Conservation (phyloP, 306 rosid species). For the Dalbergia cultrata region DNA sequence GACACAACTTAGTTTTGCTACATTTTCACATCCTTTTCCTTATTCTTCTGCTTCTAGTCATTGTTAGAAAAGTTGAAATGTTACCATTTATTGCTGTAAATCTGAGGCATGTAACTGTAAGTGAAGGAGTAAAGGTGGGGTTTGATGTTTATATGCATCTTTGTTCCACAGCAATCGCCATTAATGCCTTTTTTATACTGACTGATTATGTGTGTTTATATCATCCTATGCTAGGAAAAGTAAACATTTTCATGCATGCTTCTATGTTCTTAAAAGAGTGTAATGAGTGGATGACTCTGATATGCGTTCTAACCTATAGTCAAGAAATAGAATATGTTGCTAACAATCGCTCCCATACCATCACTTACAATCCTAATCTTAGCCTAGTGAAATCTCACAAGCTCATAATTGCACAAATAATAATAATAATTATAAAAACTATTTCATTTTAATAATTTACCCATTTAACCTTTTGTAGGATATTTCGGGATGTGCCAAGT, state of each 20-base stretch:
- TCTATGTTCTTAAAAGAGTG: not conserved
- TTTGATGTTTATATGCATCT: not conserved
- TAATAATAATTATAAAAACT: not conserved
- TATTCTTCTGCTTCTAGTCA: not conserved
- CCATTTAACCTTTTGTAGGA: slow-evolving; percentile 65
- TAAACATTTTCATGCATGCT: slow-evolving; percentile 13
- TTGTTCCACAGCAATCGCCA: not conserved
- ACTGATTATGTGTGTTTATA: slow-evolving; percentile 3
- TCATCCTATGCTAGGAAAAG: not conserved
- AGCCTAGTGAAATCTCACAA: not conserved
- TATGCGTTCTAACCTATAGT: not conserved
- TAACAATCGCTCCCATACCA: too few species aligned
- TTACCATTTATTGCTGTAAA: not conserved
- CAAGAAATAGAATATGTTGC: slow-evolving; percentile 5
- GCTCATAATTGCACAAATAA: not conserved
- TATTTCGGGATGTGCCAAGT: slow-evolving; percentile 97
- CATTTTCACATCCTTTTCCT: not conserved
- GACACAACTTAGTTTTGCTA: not conserved
- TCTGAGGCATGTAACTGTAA: too few species aligned
- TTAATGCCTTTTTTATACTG: not conserved
- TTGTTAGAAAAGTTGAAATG: not conserved
- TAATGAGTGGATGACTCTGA: not conserved
- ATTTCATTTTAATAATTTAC: slow-evolving; percentile 42
- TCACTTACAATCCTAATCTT: slow-evolving; percentile 13
- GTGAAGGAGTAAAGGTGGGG: too few species aligned